Percentiles rank a stretch among this genome's conserved stretches.
Evolutionary conservation across 129 eudicot genomes (phyloP).

Genomic region (Flaveria linearis): DNA sequence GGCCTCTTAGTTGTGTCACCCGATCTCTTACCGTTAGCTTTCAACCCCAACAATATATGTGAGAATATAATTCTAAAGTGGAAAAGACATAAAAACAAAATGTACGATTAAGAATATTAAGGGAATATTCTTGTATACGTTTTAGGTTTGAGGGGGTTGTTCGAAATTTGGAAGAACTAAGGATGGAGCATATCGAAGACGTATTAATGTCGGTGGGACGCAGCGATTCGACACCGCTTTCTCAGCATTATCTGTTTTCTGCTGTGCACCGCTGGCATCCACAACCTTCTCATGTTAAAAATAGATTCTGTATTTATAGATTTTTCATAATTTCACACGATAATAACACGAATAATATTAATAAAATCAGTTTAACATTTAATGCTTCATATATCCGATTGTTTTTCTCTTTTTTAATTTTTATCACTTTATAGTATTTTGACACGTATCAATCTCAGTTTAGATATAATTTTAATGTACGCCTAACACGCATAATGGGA

Average conservation of each 20-base stretch:
- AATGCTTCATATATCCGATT: too few relatives aligned
- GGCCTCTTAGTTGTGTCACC: too few relatives aligned
- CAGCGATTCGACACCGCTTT: constrained; percentile 37
- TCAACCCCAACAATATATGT: too few relatives aligned
- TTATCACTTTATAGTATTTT: too few relatives aligned
- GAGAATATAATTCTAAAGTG: too few relatives aligned
- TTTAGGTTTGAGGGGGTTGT: background rate
- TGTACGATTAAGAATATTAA: background rate
- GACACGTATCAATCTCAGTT: too few relatives aligned
- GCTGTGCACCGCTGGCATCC: constrained; percentile 33
- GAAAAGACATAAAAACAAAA: background rate
- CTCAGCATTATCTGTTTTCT: constrained; percentile 24
- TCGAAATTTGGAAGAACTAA: background rate
- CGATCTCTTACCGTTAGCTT: too few relatives aligned
- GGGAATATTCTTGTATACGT: background rate
- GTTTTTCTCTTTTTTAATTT: too few relatives aligned
- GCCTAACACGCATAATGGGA: too few relatives aligned
- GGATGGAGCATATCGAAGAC: constrained; percentile 11
- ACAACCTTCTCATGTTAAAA: background rate
- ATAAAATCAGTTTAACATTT: too few relatives aligned
- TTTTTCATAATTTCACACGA: background rate
- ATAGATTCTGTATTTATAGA: background rate
- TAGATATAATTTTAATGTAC: too few relatives aligned
- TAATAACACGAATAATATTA: too few relatives aligned
- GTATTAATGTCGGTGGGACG: constrained; percentile 32